Percentiles rank a stretch among this genome's conserved stretches.
These are phyloP conservation scores for Bryoerythrophyllum caledonicum DNA, from an alignment of 225 moss, liverwort and hornwort species.

Conservation along the genomic window DNA sequence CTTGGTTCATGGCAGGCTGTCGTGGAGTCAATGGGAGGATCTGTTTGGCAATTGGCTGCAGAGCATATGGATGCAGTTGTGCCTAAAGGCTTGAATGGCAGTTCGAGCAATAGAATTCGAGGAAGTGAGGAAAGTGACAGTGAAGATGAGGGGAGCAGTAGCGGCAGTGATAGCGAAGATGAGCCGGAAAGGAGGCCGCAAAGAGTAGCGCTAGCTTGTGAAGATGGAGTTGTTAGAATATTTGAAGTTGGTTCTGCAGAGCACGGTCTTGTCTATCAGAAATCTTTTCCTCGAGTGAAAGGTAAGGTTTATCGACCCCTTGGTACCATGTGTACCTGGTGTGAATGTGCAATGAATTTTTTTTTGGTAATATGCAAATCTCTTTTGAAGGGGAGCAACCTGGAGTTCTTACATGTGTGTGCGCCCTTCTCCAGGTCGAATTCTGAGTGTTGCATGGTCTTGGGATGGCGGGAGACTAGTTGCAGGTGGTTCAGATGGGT, in stretches of 20 bases:
- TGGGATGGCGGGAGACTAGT: slow-evolving; percentile 64
- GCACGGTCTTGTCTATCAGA: slow-evolving; percentile 71
- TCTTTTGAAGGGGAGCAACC: not conserved
- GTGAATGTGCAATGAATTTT: not conserved
- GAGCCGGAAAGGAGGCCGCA: slow-evolving; percentile 53
- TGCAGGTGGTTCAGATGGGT: slow-evolving; percentile 95
- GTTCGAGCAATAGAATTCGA: slow-evolving; percentile 22
- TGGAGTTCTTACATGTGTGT: slow-evolving; percentile 8
- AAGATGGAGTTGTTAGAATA: slow-evolving; percentile 86
- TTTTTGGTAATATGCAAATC: not conserved
- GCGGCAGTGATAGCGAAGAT: slow-evolving; percentile 50
- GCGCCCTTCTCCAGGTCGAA: slow-evolving; percentile 57
- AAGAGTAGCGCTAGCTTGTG: slow-evolving; percentile 89
- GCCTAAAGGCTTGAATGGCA: slow-evolving; percentile 28
- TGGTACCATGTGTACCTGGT: not conserved
- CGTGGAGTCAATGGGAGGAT: slow-evolving; percentile 86
- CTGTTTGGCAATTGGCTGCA: slow-evolving; percentile 90
- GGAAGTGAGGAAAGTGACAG: slow-evolving; percentile 45
- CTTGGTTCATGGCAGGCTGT: slow-evolving; percentile 53
- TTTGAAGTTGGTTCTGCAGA: slow-evolving; percentile 65
- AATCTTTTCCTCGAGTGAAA: slow-evolving; percentile 84
- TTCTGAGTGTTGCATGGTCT: slow-evolving; percentile 90
- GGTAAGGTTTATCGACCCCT: slow-evolving; percentile 32
- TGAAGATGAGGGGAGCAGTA: slow-evolving; percentile 58
- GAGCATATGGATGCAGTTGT: slow-evolving; percentile 44